phyloP scores from a whole-genome alignment of 768 basidiomycete genomes.

The Hericium alpestre region DNA sequence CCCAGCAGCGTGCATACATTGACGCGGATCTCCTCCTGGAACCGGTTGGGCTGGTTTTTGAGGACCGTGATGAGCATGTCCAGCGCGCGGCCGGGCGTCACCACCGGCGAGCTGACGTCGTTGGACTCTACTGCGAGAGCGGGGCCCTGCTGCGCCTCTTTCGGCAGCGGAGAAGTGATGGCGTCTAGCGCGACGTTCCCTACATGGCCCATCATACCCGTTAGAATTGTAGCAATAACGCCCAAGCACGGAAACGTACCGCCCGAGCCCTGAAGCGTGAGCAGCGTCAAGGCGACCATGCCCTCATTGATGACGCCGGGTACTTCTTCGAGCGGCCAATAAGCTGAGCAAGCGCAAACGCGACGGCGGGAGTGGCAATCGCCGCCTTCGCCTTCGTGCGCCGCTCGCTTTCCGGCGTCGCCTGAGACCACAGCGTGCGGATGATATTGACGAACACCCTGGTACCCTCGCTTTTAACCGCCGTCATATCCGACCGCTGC shows the following conservation, averaged over 20 bases:
- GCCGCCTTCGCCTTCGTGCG: conserved; percentile 42
- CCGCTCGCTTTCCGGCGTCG: conserved; percentile 35
- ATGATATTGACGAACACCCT: conserved; percentile 81
- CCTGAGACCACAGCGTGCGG: conserved; percentile 62
- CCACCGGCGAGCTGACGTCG: conserved; percentile 37
- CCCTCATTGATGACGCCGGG: conserved; percentile 84
- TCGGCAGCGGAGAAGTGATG: conserved; percentile 38
- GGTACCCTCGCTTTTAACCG: conserved; percentile 83
- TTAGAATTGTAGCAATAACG: no score
- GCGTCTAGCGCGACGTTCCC: conserved; percentile 55
- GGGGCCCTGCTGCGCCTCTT: conserved; percentile 24
- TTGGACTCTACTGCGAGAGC: conserved; percentile 28
- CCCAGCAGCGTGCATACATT: conserved; percentile 68
- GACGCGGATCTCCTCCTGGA: conserved; percentile 65
- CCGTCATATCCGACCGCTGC: conserved; percentile 67
- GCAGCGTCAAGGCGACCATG: conserved; percentile 68
- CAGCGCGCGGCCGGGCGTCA: conserved; percentile 45
- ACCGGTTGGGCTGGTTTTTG: conserved; percentile 34
- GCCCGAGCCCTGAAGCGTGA: conserved; percentile 56
- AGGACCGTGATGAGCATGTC: conserved; percentile 61
- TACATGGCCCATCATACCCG: conserved; percentile 17
- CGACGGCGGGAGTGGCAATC: conserved; percentile 43
- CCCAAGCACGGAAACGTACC: conserved; percentile 33
- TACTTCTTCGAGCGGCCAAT: conserved; percentile 71
- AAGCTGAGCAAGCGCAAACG: conserved; percentile 56